A percentile compares a stretch with the other conserved stretches of the same genome.
phyloP scores from a whole-genome alignment of 2,329 filamentous ascomycete species.

The Pseudogymnoascus sp. region DNA sequence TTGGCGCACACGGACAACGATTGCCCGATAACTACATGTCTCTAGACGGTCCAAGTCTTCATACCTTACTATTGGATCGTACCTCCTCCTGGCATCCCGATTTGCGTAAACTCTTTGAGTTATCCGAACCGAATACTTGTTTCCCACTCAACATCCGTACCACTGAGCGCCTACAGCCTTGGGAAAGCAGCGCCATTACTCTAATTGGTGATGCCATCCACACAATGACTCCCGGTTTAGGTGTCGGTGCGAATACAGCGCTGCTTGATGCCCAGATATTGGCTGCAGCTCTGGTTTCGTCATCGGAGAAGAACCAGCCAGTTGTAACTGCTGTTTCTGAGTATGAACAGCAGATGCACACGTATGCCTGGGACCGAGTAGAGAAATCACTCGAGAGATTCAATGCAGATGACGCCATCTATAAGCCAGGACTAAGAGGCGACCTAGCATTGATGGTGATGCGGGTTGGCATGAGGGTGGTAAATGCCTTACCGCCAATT shows the following conservation, averaged over 20 bases:
- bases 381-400: neutral
- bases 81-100: slow-evolving; percentile 11
- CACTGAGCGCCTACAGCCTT: slow-evolving; percentile 12
- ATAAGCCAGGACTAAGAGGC: neutral
- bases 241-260: slow-evolving; percentile 19
- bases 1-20: neutral
- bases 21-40: neutral
- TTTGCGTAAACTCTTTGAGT: slow-evolving; percentile 12
- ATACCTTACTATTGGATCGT: neutral
- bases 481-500: neutral
- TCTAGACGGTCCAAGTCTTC: neutral
- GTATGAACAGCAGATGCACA: neutral
- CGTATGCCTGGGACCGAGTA: neutral
- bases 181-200: slow-evolving; percentile 3
- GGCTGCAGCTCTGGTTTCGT: neutral
- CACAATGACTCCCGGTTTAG: slow-evolving; percentile 18
- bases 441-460: neutral
- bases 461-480: neutral
- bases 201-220: slow-evolving; percentile 17
- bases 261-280: slow-evolving; percentile 15
- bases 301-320: neutral
- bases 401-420: neutral
- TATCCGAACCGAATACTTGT: slow-evolving; percentile 11
- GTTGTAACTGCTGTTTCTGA: neutral
- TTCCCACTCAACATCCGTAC: slow-evolving; percentile 13